A percentile compares a stretch with the other conserved stretches of the same genome.
phyloP scores from a whole-genome alignment of 1,284 basidiomycete species.

The Cutaneotrichosporon sp. region DNA sequence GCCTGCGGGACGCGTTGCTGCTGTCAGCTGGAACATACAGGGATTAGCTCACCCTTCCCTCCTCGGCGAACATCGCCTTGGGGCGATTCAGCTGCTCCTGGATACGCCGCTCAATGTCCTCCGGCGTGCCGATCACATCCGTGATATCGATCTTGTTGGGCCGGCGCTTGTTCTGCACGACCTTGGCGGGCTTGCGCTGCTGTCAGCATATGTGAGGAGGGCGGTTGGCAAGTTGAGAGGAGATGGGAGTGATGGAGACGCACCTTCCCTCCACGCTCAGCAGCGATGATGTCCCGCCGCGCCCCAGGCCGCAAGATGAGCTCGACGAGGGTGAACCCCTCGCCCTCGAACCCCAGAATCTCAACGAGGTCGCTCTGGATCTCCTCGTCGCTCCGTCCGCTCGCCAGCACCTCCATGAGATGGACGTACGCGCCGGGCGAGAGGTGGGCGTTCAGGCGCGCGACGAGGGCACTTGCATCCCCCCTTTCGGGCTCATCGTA shows the following conservation, averaged over 20 bases:
- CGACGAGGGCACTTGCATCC: conserved; percentile 11
- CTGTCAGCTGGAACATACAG: conserved; percentile 8
- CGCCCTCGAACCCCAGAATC: conserved; percentile 79
- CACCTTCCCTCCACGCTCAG: conserved; percentile 23
- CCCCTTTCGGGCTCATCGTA: background rate
- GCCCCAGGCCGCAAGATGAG: conserved; percentile 39
- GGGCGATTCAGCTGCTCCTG: conserved; percentile 44
- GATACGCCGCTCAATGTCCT: conserved; percentile 38
- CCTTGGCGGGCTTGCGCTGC: background rate
- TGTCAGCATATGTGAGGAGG: background rate
- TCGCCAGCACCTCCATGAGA: conserved; percentile 41
- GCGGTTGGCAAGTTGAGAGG: too few species aligned
- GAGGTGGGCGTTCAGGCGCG: conserved; percentile 18
- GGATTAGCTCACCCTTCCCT: conserved; percentile 31
- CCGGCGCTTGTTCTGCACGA: conserved; percentile 9
- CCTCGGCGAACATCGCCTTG: conserved; percentile 43
- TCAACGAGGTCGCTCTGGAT: conserved; percentile 78
- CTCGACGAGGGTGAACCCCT: conserved; percentile 52
- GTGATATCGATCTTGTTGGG: conserved; percentile 40
- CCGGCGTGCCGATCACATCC: conserved; percentile 43
- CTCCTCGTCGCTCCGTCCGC: conserved; percentile 60
- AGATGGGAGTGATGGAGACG: too few species aligned
- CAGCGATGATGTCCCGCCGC: conserved; percentile 28
- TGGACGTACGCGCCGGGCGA: conserved; percentile 32
- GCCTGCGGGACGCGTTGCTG: conserved; percentile 61